Conservation (phyloP, 2,329 filamentous ascomycete species). For the Phialophora tarda region DNA sequence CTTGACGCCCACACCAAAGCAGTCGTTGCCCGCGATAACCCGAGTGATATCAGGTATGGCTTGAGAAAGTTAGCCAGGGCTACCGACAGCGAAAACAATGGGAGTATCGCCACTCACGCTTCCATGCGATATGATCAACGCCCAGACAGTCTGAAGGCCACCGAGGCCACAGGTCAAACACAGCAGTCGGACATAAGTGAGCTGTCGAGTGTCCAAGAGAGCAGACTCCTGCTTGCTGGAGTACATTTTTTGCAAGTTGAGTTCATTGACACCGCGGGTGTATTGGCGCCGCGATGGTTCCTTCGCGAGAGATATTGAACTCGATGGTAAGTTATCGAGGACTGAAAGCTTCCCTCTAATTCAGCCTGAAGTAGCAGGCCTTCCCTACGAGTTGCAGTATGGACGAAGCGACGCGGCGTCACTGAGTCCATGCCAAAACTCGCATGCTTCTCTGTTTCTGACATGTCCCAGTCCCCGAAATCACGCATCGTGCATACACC, state of each 20-base stretch:
- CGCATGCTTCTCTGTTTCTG: too few species aligned
- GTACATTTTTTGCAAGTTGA: constrained; percentile 1
- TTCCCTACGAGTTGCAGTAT: too few species aligned
- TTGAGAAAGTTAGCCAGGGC: neutral
- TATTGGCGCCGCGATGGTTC: neutral
- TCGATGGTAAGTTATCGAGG: too few species aligned
- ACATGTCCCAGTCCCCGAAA: too few species aligned
- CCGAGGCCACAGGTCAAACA: constrained; percentile 5
- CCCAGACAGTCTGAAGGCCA: constrained; percentile 12
- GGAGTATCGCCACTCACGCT: neutral
- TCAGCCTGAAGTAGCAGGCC: too few species aligned
- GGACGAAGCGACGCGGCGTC: too few species aligned
- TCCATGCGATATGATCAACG: constrained; percentile 10
- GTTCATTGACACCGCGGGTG: neutral
- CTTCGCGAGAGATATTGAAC: too few species aligned
- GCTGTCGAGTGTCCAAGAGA: neutral
- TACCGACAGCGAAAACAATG: neutral
- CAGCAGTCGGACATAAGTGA: neutral
- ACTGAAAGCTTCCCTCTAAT: too few species aligned
- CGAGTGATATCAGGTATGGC: constrained; percentile 11
- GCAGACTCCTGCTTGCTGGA: neutral
- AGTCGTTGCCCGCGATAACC: constrained; percentile 3
- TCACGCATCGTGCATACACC: too few species aligned
- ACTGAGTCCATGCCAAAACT: too few species aligned
- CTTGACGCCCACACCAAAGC: constrained; percentile 10